A percentile compares a stretch with the other conserved stretches of the same genome.
Evolutionary conservation across 257 asterid species (phyloP).

Genomic region (Striga asiatica): DNA sequence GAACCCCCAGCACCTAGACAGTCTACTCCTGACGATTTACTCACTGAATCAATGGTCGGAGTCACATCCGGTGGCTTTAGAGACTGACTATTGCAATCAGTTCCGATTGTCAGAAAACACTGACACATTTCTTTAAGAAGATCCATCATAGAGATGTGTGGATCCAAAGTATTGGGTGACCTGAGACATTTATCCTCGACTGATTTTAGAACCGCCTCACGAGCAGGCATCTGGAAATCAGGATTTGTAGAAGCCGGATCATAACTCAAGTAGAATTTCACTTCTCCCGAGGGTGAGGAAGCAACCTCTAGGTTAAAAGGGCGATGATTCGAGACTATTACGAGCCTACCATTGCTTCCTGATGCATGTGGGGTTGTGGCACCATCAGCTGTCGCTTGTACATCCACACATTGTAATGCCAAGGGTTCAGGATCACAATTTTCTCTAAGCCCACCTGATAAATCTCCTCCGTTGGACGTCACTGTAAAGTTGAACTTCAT

Average conservation of each 20-base stretch:
- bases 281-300: slow-evolving; percentile 50
- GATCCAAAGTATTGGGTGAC: slow-evolving; percentile 31
- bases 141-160: slow-evolving; percentile 32
- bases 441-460: slow-evolving; percentile 18
- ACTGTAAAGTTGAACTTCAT: slow-evolving; percentile 26
- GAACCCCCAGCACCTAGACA: not conserved
- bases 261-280: slow-evolving; percentile 37
- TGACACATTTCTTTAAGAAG: slow-evolving; percentile 55
- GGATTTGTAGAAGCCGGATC: slow-evolving; percentile 27
- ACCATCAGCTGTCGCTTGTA: slow-evolving; percentile 13
- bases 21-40: slow-evolving; percentile 3
- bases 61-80: slow-evolving; percentile 12
- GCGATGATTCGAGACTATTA: slow-evolving; percentile 18
- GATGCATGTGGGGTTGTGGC: slow-evolving; percentile 17
- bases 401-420: slow-evolving; percentile 15
- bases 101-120: slow-evolving; percentile 35
- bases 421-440: slow-evolving; percentile 19
- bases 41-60: slow-evolving; percentile 4
- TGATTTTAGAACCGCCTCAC: slow-evolving; percentile 32
- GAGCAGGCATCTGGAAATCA: slow-evolving; percentile 33
- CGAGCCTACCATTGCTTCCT: slow-evolving; percentile 16
- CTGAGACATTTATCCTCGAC: slow-evolving; percentile 42
- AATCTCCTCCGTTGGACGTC: slow-evolving; percentile 23
- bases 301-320: slow-evolving; percentile 37
- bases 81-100: slow-evolving; percentile 21